Conservation (phyloP, 2,329 filamentous ascomycete genomes). For the Capronia americana region DNA sequence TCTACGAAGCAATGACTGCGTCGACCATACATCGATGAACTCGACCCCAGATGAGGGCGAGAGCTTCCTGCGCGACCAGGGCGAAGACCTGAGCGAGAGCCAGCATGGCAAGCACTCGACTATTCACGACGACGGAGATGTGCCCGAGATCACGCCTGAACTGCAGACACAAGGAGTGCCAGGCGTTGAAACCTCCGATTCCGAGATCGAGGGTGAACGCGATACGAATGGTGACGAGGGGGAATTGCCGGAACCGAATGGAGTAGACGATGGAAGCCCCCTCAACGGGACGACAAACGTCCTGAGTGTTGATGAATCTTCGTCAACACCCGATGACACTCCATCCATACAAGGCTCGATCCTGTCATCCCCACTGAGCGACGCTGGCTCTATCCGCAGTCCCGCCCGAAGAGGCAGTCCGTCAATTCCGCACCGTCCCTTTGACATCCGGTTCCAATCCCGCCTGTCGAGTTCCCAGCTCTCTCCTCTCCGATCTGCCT, state of each 20-base stretch:
- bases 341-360: conserved; percentile 75
- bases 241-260: conserved; percentile 5
- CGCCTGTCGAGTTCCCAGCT: conserved; percentile 69
- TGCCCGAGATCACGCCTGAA: conserved; percentile 29
- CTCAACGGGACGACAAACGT: conserved; percentile 37
- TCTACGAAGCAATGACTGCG: conserved; percentile 36
- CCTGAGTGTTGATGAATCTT: conserved; percentile 67
- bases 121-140: conserved; percentile 42
- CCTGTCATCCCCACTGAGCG: conserved; percentile 55
- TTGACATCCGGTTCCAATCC: conserved; percentile 92
- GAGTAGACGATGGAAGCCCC: conserved; percentile 15
- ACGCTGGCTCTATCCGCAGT: conserved; percentile 47
- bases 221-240: conserved; percentile 27
- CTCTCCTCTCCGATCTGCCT: conserved; percentile 70
- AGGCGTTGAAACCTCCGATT: not conserved
- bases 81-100: conserved; percentile 51
- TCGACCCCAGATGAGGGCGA: conserved; percentile 68
- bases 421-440: conserved; percentile 85
- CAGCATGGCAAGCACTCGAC: conserved; percentile 40
- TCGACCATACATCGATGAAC: conserved; percentile 66
- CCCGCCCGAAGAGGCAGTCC: conserved; percentile 73
- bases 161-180: not conserved
- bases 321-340: conserved; percentile 81
- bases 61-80: conserved; percentile 62
- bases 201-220: conserved; percentile 34